Evolutionary conservation across 2,329 filamentous ascomycete genomes (phyloP).

Genomic region (Decorospora gaudefroyi): DNA sequence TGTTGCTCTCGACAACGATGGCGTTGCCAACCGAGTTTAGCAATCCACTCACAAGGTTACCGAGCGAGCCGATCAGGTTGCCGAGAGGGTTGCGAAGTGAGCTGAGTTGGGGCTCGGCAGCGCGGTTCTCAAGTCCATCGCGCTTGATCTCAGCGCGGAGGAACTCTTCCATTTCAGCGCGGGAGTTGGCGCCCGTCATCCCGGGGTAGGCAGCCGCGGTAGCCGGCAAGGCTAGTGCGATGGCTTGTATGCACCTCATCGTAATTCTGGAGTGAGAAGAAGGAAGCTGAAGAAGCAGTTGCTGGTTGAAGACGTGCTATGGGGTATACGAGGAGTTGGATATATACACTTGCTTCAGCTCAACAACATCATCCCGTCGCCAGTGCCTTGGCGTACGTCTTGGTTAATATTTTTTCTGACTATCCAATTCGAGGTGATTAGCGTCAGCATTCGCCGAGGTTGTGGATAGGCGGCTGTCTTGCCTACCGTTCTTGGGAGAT

Average conservation of each 20-base stretch:
- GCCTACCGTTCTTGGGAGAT: not conserved
- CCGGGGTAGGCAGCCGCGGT: conserved; percentile 21
- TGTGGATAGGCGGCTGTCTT: not conserved
- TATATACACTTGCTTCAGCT: conserved; percentile 1
- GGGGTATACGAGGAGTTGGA: not conserved
- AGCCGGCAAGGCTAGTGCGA: conserved; percentile 20
- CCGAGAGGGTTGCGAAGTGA: conserved; percentile 9
- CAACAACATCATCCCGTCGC: not conserved
- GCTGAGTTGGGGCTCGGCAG: conserved; percentile 13
- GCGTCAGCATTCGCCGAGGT: conserved; percentile 1
- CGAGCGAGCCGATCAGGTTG: conserved; percentile 12
- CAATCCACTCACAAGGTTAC: conserved; percentile 19
- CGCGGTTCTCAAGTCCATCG: conserved; percentile 12
- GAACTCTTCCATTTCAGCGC: conserved; percentile 16
- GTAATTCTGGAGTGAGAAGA: not conserved
- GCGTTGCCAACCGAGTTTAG: conserved; percentile 25
- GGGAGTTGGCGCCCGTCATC: conserved; percentile 23
- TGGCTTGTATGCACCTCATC: conserved; percentile 21
- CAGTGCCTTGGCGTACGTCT: not conserved
- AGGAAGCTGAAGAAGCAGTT: not conserved
- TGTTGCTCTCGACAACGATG: conserved; percentile 22
- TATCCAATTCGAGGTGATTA: conserved; percentile 3
- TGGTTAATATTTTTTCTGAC: not conserved
- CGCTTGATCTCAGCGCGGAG: conserved; percentile 16
- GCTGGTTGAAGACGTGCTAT: not conserved